Conservation (phyloP, 1,284 basidiomycete species). For the Ganoderma leucocontextum region DNA sequence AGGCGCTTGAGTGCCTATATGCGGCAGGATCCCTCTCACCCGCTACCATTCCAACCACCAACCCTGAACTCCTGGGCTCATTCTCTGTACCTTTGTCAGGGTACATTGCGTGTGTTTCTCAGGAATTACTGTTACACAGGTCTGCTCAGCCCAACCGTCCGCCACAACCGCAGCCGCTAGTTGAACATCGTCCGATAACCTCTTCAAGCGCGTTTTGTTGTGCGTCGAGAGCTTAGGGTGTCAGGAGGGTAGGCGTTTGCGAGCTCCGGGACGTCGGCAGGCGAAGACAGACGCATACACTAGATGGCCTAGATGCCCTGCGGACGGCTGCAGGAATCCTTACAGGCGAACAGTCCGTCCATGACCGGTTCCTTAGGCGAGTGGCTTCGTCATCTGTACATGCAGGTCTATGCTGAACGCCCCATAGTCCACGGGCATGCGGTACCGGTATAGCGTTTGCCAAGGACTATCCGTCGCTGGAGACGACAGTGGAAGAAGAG, state of each 20-base stretch:
- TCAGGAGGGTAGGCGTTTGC: no score
- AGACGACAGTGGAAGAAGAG: not conserved
- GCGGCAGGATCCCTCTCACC: not conserved
- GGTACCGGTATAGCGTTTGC: not conserved
- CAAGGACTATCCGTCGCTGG: not conserved
- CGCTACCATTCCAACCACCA: not conserved
- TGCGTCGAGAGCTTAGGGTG: no score
- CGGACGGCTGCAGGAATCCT: not conserved
- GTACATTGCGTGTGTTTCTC: no score
- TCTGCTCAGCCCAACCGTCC: no score
- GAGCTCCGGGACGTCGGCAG: not conserved
- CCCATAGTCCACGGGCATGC: not conserved
- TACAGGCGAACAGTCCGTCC: not conserved
- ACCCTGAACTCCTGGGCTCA: not conserved
- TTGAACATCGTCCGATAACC: no score
- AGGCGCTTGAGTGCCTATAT: not conserved
- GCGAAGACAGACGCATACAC: not conserved
- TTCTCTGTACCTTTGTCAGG: no score
- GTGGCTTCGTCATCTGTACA: not conserved
- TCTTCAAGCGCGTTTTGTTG: no score
- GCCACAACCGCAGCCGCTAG: no score
- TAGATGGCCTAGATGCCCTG: not conserved
- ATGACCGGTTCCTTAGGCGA: not conserved
- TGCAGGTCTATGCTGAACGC: not conserved
- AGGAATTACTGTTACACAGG: no score